Percentiles rank a stretch among this genome's conserved stretches.
These are phyloP conservation scores for Oryza brachyantha DNA, from an alignment of 176 grass and related monocot genomes.

Conservation along the genomic window DNA sequence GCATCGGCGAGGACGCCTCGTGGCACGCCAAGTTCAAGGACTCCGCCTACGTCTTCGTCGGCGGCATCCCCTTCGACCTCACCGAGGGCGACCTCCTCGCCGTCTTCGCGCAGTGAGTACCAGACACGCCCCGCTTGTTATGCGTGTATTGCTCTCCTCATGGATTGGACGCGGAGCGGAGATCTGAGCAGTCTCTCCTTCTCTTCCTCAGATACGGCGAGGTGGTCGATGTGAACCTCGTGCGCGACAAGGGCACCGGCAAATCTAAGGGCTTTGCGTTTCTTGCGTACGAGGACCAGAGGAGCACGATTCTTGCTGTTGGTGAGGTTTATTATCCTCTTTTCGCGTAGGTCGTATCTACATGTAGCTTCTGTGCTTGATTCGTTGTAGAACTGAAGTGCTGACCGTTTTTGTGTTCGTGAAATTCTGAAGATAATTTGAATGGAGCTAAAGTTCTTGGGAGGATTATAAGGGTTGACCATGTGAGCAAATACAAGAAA, in stretches of 20 bases:
- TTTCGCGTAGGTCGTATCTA: neutral
- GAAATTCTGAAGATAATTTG: constrained; percentile 57
- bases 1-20: constrained; percentile 72
- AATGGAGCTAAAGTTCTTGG: constrained; percentile 90
- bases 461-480: constrained; percentile 83
- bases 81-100: constrained; percentile 91
- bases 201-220: constrained; percentile 70
- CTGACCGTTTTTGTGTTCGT: neutral
- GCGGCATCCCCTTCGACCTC: constrained; percentile 90
- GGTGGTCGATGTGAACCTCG: constrained; percentile 90
- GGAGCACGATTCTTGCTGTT: constrained; percentile 82
- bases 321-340: constrained; percentile 30
- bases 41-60: constrained; percentile 85
- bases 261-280: constrained; percentile 91
- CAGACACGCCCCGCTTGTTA: neutral
- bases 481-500: constrained; percentile 93
- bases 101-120: constrained; percentile 65
- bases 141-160: neutral
- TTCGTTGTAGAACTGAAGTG: neutral
- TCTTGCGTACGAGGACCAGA: constrained; percentile 90
- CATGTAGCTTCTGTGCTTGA: neutral
- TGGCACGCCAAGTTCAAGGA: constrained; percentile 95
- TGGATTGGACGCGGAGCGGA: neutral
- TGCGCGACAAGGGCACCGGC: constrained; percentile 83
- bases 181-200: neutral